Conservation (phyloP, 2,329 filamentous ascomycete genomes). For the Aspergillus sp. region DNA sequence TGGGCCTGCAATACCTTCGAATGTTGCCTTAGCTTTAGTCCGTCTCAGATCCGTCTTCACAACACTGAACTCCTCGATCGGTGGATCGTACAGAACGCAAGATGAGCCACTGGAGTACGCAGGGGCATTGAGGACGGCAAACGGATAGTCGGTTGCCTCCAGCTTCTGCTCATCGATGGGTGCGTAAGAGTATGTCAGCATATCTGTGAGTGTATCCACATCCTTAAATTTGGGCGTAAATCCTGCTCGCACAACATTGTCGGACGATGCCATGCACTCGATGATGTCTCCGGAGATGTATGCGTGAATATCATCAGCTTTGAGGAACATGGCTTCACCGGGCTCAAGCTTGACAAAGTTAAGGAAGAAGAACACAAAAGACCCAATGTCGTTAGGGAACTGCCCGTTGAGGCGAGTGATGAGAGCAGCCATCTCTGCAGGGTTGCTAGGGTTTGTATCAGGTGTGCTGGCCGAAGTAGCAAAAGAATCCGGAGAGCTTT, state of each 20-base stretch:
- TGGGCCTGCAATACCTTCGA: constrained; percentile 80
- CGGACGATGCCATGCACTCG: constrained; percentile 98
- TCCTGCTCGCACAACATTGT: constrained; percentile 95
- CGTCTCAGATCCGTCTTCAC: constrained; percentile 71
- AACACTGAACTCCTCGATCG: constrained; percentile 94
- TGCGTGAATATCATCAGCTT: constrained; percentile 95
- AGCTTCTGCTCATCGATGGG: constrained; percentile 96
- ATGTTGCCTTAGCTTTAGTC: constrained; percentile 73
- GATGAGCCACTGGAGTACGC: constrained; percentile 75
- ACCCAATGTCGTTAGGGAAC: constrained; percentile 84
- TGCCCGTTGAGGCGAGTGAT: constrained; percentile 72
- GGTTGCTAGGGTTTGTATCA: constrained; percentile 31
- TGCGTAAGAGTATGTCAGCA: constrained; percentile 93
- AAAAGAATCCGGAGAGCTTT: constrained; percentile 65
- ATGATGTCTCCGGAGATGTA: constrained; percentile 79
- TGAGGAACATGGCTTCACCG: constrained; percentile 92
- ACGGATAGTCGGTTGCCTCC: constrained; percentile 77
- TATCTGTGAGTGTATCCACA: constrained; percentile 77
- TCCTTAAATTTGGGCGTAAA: constrained; percentile 99
- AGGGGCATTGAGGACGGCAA: constrained; percentile 72
- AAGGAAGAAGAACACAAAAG: constrained; percentile 95
- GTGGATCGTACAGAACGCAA: constrained; percentile 80
- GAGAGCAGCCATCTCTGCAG: constrained; percentile 67
- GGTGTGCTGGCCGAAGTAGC: constrained; percentile 48
- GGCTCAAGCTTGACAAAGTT: constrained; percentile 86